Evolutionary conservation across 257 asterid species (phyloP), one percentile per base, ranked within the genome.

Genomic region (Leptodermis oblonga): DNA sequence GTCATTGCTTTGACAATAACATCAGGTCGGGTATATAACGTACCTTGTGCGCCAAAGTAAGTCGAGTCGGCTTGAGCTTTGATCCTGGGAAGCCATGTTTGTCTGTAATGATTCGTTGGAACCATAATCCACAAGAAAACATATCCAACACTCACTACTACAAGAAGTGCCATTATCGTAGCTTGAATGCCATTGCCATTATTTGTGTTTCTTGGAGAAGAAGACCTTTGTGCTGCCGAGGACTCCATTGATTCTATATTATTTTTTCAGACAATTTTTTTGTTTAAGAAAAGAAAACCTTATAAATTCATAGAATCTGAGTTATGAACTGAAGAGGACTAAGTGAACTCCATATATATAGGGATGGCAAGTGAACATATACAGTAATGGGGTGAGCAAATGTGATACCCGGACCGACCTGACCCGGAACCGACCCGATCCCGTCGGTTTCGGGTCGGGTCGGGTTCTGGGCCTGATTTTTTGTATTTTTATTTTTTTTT

Each of bases 1-100:
- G 10, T n/a, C 43, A 39, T 39, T 39, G 4, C 43, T 10, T 4
- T 10, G 43, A 39, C 43, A 39, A 4, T 4, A 39, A 39, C 4
- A 10, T 4, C 4, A 39, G 10, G 43, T 4, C 43, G 43, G 43
- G 43, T 39, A 39, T 39, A 4, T 18, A 0, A 48, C 55, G 34
- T 53, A 89, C 97, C 98, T 83, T 88, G 93, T 42, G 83, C 68
- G 70, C 98, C 98, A 69, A 88, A 90, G 80, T 71, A 92, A 61
- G 98, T 90, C 78, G 98, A 71, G 49, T 78, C 56, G 20, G 89
- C 74, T 12, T 76, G n/a, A 12, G 80, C 63, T 70, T 80, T 74
- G 70, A 92, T 77, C 62, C 73, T 59, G 4, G 82, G 86, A 69
- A 77, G 25, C 98, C 97, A 92, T 28, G 54, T 73, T 18, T 65